A percentile compares a stretch with the other conserved stretches of the same genome.
These are phyloP conservation scores for Physcomitrellopsis africana DNA, from an alignment of 225 moss, liverwort and hornwort species.

Conservation along the genomic window DNA sequence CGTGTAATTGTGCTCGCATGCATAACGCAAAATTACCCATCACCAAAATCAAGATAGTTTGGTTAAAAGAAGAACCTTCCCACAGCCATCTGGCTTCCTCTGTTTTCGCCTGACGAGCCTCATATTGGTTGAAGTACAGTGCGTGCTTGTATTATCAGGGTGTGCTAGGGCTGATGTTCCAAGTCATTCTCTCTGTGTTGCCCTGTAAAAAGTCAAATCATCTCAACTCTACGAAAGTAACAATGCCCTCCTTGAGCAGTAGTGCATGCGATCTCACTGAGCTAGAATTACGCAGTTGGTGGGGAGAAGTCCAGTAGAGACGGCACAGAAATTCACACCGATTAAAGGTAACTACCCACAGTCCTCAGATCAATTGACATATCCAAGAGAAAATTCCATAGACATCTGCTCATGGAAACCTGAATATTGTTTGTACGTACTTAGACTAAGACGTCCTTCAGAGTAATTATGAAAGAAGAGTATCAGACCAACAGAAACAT, in stretches of 20 bases:
- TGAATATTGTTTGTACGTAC: not conserved
- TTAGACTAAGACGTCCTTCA: not conserved
- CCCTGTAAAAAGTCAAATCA: slow-evolving; percentile 30
- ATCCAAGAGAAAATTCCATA: not conserved
- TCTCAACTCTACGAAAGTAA: not conserved
- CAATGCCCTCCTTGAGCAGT: not conserved
- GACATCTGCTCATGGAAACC: slow-evolving; percentile 5
- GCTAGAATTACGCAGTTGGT: slow-evolving; percentile 1
- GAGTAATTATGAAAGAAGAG: not conserved
- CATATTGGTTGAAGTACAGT: slow-evolving; percentile 44
- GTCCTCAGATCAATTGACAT: not conserved
- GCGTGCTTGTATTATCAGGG: slow-evolving; percentile 22
- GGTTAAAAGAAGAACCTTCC: slow-evolving; percentile 51
- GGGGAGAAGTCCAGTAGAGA: not conserved
- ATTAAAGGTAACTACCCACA: not conserved
- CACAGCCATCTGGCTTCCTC: slow-evolving; percentile 62
- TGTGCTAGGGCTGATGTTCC: slow-evolving; percentile 20
- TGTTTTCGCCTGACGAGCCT: slow-evolving; percentile 70
- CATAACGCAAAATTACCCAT: not conserved
- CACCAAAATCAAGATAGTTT: slow-evolving; percentile 7
- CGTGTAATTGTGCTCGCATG: not conserved
- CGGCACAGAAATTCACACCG: not conserved
- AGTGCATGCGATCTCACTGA: not conserved
- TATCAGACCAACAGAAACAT: not conserved
- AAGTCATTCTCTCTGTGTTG: slow-evolving; percentile 22